A percentile compares a stretch with the other conserved stretches of the same genome.
These are phyloP conservation scores for Plasmodium relictum DNA, from an alignment of 169 alveolate genomes.

Conservation along the genomic window DNA sequence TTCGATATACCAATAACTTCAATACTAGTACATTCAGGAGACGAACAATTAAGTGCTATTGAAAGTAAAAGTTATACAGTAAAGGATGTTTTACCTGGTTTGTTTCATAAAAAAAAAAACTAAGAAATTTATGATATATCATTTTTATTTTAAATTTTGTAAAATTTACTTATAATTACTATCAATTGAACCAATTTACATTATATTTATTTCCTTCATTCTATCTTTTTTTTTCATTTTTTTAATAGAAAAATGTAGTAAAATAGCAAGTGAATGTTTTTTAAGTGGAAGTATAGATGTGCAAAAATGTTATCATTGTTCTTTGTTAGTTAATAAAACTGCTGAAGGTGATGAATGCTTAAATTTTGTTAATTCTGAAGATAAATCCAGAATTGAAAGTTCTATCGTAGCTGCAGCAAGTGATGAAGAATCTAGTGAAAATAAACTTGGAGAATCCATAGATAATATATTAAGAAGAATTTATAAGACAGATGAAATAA, in stretches of 20 bases:
- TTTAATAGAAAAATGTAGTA: constrained; percentile 13
- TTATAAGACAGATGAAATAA: constrained; percentile 2
- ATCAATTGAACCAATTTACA: background rate
- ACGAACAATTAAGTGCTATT: background rate
- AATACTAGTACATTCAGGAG: constrained; percentile 34
- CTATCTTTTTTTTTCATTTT: background rate
- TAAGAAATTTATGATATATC: background rate
- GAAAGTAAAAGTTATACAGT: constrained; percentile 41
- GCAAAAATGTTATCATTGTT: constrained; percentile 38
- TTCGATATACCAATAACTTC: constrained; percentile 45
- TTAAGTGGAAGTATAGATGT: constrained; percentile 43
- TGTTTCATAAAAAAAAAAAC: background rate
- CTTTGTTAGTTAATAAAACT: constrained; percentile 26
- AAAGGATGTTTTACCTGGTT: constrained; percentile 31
- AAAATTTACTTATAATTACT: background rate
- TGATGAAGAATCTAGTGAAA: constrained; percentile 18
- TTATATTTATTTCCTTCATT: background rate
- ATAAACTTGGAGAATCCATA: constrained; percentile 19
- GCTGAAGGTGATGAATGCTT: constrained; percentile 9
- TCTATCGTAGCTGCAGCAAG: constrained; percentile 10
- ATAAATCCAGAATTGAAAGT: background rate
- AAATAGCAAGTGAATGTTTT: constrained; percentile 28
- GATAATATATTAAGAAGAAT: constrained; percentile 24
- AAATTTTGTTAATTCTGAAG: constrained; percentile 14
- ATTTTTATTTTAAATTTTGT: background rate